Percentiles rank a stretch among this genome's conserved stretches.
Conservation (phyloP, 169 alveolate genomes). For the Cryptosporidium ubiquitum region DNA sequence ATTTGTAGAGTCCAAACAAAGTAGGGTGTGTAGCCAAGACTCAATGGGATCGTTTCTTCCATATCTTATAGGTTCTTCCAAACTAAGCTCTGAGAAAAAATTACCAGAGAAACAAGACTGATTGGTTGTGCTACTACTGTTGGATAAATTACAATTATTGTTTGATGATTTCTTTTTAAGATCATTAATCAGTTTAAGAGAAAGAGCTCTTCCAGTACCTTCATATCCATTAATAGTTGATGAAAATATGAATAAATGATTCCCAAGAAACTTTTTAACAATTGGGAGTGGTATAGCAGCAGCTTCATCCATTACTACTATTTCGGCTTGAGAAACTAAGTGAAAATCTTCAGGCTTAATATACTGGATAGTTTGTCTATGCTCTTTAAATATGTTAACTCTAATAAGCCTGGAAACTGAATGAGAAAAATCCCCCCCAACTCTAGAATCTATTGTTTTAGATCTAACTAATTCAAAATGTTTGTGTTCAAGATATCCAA, state of each 20-base stretch:
- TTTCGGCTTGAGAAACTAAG: conserved; percentile 78
- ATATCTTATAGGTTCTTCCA: conserved; percentile 97
- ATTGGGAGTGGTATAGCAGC: conserved; percentile 99
- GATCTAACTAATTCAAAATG: conserved; percentile 88
- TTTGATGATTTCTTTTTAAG: conserved; percentile 81
- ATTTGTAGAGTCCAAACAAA: conserved; percentile 96
- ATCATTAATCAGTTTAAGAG: conserved; percentile 94
- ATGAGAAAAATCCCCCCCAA: conserved; percentile 75
- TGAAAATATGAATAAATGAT: conserved; percentile 94
- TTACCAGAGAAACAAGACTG: background rate
- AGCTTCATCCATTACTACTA: conserved; percentile 99
- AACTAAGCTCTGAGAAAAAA: conserved; percentile 84
- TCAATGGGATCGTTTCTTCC: conserved; percentile 97
- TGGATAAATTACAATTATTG: background rate
- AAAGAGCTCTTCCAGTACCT: conserved; percentile 99
- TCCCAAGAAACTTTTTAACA: conserved; percentile 91
- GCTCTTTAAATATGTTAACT: conserved; percentile 86
- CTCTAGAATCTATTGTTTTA: conserved; percentile 58
- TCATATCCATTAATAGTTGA: conserved; percentile 99
- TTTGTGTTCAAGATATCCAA: conserved; percentile 91
- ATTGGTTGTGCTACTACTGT: background rate
- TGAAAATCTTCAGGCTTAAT: conserved; percentile 86
- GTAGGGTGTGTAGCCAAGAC: conserved; percentile 95
- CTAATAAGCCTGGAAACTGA: conserved; percentile 81
- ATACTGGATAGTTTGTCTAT: conserved; percentile 89